Evolutionary conservation across 208 protist genomes (phyloP).

Genomic region (Trypanosoma avium): DNA sequence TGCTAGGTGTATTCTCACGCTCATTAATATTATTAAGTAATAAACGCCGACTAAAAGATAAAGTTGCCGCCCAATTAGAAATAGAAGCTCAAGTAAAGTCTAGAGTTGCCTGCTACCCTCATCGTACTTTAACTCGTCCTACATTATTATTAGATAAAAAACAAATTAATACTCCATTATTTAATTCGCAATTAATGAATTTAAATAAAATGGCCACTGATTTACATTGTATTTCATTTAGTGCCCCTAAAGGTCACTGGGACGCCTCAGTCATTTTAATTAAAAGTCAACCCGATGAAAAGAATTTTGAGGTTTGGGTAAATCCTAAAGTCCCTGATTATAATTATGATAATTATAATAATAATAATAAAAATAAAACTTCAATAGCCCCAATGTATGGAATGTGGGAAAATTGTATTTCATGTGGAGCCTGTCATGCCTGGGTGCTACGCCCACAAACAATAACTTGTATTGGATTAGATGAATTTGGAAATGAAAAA

Average conservation of each 20-base stretch:
- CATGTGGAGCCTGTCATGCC: slow-evolving; percentile 60
- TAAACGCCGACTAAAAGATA: slow-evolving; percentile 46
- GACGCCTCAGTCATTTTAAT: slow-evolving; percentile 80
- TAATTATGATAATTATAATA: slow-evolving; percentile 60
- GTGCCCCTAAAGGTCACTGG: slow-evolving; percentile 83
- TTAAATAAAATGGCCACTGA: slow-evolving; percentile 60
- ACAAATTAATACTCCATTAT: slow-evolving; percentile 40
- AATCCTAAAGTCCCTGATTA: slow-evolving; percentile 80
- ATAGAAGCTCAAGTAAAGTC: slow-evolving; percentile 55
- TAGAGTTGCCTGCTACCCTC: slow-evolving; percentile 74
- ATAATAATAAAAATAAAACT: no score
- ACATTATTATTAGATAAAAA: slow-evolving; percentile 41
- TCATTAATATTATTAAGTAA: not conserved
- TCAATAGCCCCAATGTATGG: slow-evolving; percentile 88
- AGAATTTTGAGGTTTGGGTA: slow-evolving; percentile 85
- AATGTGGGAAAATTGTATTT: slow-evolving; percentile 93
- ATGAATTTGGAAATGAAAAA: slow-evolving; percentile 79
- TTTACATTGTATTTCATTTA: slow-evolving; percentile 78
- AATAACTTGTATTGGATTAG: slow-evolving; percentile 68
- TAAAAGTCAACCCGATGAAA: slow-evolving; percentile 58
- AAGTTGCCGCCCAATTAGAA: slow-evolving; percentile 53
- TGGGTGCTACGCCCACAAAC: slow-evolving; percentile 85
- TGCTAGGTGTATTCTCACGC: slow-evolving; percentile 15
- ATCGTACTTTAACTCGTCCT: slow-evolving; percentile 73
- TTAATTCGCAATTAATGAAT: slow-evolving; percentile 56